phyloP scores from a whole-genome alignment of 208 protist species.

The Crithidia sp. region DNA sequence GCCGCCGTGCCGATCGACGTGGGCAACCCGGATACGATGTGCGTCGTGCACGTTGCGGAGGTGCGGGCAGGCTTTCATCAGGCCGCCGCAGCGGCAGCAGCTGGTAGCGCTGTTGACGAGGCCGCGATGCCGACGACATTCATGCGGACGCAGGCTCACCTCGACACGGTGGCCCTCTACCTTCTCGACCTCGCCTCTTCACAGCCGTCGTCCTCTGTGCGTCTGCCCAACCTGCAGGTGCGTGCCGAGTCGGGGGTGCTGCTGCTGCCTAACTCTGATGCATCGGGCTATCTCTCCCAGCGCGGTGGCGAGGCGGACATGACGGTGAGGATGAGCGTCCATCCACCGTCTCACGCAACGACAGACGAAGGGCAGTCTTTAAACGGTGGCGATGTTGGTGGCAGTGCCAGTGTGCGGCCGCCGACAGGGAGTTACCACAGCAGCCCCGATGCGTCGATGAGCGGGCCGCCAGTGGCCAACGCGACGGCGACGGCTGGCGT shows the following conservation, averaged over 20 bases:
- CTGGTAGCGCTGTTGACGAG: too few relatives aligned
- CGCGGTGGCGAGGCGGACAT: slow-evolving; percentile 3
- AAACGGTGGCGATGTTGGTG: too few relatives aligned
- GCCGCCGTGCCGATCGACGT: slow-evolving; percentile 32
- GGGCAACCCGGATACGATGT: slow-evolving; percentile 11
- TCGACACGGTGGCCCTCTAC: slow-evolving; percentile 14
- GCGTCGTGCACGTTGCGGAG: slow-evolving; percentile 11
- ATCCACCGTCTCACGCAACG: not conserved
- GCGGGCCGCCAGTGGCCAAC: not conserved
- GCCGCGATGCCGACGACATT: not conserved
- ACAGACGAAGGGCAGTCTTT: too few relatives aligned
- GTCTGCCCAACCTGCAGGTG: slow-evolving; percentile 28
- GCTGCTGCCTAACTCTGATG: slow-evolving; percentile 17
- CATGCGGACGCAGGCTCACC: not conserved
- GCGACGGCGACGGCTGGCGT: not conserved
- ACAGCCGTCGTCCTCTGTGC: not conserved
- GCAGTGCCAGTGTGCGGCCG: too few relatives aligned
- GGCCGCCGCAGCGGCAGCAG: not conserved
- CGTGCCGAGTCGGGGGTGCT: slow-evolving; percentile 17
- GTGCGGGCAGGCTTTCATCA: slow-evolving; percentile 5
- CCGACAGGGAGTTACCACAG: not conserved
- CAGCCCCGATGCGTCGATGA: not conserved
- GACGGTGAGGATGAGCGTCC: slow-evolving; percentile 18
- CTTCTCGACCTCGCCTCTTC: slow-evolving; percentile 7
- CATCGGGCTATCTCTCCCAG: slow-evolving; percentile 25